Evolutionary conservation across 768 basidiomycete species (phyloP).

Genomic region (Amanita fuliginea): DNA sequence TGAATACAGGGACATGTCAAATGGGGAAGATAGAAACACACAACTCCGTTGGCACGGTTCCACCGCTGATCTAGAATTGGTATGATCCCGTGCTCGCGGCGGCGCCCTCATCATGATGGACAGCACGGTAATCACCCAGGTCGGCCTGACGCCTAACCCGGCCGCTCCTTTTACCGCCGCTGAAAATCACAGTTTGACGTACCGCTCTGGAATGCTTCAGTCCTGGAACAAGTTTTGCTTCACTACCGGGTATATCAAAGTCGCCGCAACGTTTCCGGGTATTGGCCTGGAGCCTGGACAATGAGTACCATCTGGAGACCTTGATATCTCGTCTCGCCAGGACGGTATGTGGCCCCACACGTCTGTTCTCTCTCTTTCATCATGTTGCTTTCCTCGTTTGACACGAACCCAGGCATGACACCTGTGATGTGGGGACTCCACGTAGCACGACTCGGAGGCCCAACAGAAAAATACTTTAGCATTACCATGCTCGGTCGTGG

Average conservation of each 20-base stretch:
- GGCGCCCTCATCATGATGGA: constrained; percentile 68
- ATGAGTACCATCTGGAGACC: constrained; percentile 83
- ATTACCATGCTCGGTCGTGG: too few species aligned
- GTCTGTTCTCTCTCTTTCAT: constrained; percentile 13
- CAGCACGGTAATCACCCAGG: constrained; percentile 17
- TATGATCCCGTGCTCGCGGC: constrained; percentile 52
- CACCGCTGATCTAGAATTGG: constrained; percentile 65
- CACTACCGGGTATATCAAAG: constrained; percentile 71
- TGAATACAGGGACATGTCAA: too few species aligned
- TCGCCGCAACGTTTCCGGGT: constrained; percentile 47
- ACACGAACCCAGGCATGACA: constrained; percentile 15
- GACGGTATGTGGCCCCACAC: constrained; percentile 84
- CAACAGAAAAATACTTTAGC: too few species aligned
- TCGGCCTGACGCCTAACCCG: constrained; percentile 24
- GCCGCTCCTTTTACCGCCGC: constrained; percentile 34
- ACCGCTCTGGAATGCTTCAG: constrained; percentile 72
- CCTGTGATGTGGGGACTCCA: constrained; percentile 77
- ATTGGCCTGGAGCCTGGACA: constrained; percentile 83
- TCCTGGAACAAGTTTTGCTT: constrained; percentile 91
- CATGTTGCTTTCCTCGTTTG: too few species aligned
- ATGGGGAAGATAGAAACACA: too few species aligned
- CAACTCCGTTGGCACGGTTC: constrained; percentile 70
- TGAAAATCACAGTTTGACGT: constrained; percentile 48
- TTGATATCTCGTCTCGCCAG: constrained; percentile 67
- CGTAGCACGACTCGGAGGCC: too few species aligned